Base-by-base conservation (phyloP, 2,329 filamentous ascomycete species). In the Mycosphaerella sp. region DNA sequence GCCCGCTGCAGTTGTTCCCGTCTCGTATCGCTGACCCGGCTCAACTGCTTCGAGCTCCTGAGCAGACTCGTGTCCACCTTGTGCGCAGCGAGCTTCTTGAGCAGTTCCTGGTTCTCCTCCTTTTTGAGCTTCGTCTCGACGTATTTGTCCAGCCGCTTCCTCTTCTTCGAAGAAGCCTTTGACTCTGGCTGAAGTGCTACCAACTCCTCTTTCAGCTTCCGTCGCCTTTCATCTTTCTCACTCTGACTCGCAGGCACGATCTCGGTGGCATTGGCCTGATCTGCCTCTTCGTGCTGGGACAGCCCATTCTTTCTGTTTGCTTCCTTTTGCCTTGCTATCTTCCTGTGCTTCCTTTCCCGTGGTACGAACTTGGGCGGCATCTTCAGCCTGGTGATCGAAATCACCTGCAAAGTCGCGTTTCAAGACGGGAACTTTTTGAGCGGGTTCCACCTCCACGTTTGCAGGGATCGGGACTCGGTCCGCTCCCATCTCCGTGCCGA, bases 91-190 rank as follows among this genome's bases (percentile, higher is more conserved):
- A 98, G 77, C 66, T 93, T 90, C 65, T 87, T 86, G 61, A 97
- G 77, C 27, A 98, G 74, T 50, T 83, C 86, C 25, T 87, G 77
- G 63, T 88, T 95, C 69, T 97, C 91, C 66, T 98, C 93, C 69
- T 95, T 96, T 69, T 84, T 87, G 41, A 98, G 75, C 76, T 98
- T 98, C 52, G 80, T 93, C 63, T 97, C 90, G 67, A 86, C 82
- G 59, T 85, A 86, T 64, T 85, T 85, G 59, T 85, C 81, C 56
- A 86, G 64, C 48, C 82, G 73, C 71, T 85, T 85, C 60, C 80
- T 75, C 69, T 86, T 86, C 68, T 85, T 85, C 16, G 73, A 70
- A 1, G 77, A 80, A 52, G 84, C 75, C 58, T 79, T 79, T 3
- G 75, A 68, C 51, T 79, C 72, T 3, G 78, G 70, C 56, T 80